Percentiles rank a stretch among this genome's conserved stretches.
These are phyloP conservation scores for Leishmania gerbilli DNA, from an alignment of 208 protist genomes.

Conservation along the genomic window DNA sequence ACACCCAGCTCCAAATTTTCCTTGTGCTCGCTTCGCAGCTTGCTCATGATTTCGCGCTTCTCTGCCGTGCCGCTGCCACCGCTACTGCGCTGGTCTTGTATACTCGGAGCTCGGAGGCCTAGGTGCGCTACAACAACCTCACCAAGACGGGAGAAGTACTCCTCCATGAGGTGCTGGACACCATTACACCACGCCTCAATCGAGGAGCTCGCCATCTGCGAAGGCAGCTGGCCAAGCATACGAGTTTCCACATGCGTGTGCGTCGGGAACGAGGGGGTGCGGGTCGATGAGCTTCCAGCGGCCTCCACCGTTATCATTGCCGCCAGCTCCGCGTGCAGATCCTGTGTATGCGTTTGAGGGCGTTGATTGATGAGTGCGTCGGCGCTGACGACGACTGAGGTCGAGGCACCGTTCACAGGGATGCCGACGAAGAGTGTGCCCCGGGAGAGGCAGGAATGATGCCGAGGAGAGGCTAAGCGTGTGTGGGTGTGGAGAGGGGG, in stretches of 20 bases:
- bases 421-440: background rate
- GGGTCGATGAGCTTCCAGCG: background rate
- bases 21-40: background rate
- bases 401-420: background rate
- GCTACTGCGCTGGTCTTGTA: background rate
- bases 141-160: conserved; percentile 18
- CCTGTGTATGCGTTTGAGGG: background rate
- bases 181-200: conserved; percentile 7
- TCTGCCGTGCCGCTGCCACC: background rate
- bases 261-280: background rate
- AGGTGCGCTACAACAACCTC: conserved; percentile 5
- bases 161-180: conserved; percentile 7
- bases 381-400: background rate
- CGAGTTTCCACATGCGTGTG: background rate
- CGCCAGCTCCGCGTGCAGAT: background rate
- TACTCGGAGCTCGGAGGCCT: background rate
- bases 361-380: background rate
- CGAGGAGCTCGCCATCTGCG: background rate
- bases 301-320: background rate
- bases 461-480: background rate
- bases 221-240: background rate
- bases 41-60: background rate
- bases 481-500: background rate
- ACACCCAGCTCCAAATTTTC: conserved; percentile 22
- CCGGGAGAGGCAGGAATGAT: background rate